These are phyloP conservation scores for Cladorrhinum sp. DNA, from an alignment of 2,329 filamentous ascomycete species.

Conservation along the genomic window DNA sequence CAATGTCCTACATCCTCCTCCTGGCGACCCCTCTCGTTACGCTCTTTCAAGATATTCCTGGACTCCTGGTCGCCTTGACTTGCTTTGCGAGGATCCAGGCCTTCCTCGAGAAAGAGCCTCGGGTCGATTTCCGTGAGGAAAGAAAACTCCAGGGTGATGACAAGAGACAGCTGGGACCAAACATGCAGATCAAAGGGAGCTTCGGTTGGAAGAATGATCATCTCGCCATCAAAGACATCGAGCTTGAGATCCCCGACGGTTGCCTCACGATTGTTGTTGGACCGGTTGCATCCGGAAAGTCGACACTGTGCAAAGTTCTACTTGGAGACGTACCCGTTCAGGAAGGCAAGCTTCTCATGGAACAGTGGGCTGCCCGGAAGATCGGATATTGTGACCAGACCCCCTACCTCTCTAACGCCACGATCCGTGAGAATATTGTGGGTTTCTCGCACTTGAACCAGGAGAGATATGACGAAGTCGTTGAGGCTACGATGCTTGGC, in stretches of 20 bases:
- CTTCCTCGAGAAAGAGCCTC: constrained; percentile 31
- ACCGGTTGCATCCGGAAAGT: constrained; percentile 45
- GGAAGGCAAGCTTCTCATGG: constrained; percentile 28
- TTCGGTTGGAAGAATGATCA: constrained; percentile 18
- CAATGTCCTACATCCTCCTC: constrained; percentile 25
- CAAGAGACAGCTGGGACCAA: neutral
- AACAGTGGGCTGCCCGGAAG: constrained; percentile 16
- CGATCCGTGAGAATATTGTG: constrained; percentile 34
- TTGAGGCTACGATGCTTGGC: constrained; percentile 32
- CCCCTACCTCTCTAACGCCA: constrained; percentile 36
- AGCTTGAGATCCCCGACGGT: constrained; percentile 32
- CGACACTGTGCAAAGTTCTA: constrained; percentile 41
- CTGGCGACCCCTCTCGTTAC: constrained; percentile 19
- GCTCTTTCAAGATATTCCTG: constrained; percentile 24
- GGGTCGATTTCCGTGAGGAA: constrained; percentile 29
- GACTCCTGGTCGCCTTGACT: constrained; percentile 20
- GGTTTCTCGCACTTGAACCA: constrained; percentile 27
- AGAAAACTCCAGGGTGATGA: neutral
- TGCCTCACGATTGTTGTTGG: constrained; percentile 42
- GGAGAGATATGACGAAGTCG: constrained; percentile 29
- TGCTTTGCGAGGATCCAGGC: constrained; percentile 26
- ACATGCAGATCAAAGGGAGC: constrained; percentile 22
- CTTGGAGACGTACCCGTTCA: constrained; percentile 36
- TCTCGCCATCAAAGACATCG: constrained; percentile 28
- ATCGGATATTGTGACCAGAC: constrained; percentile 40